These are phyloP conservation scores for Kappamyces sp. DNA, from an alignment of 192 early-diverging fungal genomes.

Conservation along the genomic window DNA sequence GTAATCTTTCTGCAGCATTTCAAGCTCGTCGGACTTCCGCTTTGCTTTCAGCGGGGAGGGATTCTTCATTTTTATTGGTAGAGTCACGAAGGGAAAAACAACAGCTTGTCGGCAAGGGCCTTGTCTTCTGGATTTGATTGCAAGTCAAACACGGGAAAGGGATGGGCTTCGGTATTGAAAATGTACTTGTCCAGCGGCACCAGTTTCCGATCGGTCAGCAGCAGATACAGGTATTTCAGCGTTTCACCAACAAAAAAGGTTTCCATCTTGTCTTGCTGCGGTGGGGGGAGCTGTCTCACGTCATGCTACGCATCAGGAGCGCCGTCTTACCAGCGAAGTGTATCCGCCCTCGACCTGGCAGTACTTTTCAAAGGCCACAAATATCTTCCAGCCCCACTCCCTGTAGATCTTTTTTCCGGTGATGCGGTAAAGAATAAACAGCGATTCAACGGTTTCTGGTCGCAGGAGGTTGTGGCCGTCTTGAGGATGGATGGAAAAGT, in stretches of 20 bases:
- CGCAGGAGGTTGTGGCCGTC: slow-evolving; percentile 78
- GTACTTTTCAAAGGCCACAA: slow-evolving; percentile 75
- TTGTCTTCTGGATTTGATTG: slow-evolving; percentile 16
- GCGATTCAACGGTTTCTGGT: slow-evolving; percentile 83
- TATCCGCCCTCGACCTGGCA: slow-evolving; percentile 62
- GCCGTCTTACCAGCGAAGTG: slow-evolving; percentile 38
- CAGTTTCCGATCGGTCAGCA: slow-evolving; percentile 64
- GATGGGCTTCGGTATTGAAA: slow-evolving; percentile 94
- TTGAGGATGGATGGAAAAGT: slow-evolving; percentile 57
- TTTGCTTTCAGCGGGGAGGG: no score
- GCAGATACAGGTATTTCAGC: slow-evolving; percentile 86
- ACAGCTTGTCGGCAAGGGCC: background rate
- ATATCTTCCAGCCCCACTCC: slow-evolving; percentile 78
- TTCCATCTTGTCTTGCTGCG: slow-evolving; percentile 68
- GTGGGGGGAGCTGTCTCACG: slow-evolving; percentile 41
- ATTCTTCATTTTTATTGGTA: no score
- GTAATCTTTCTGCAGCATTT: no score
- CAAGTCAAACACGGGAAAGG: slow-evolving; percentile 58
- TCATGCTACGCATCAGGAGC: slow-evolving; percentile 38
- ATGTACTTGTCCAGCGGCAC: slow-evolving; percentile 78
- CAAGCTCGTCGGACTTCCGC: no score
- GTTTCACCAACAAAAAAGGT: slow-evolving; percentile 84
- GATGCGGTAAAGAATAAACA: slow-evolving; percentile 79
- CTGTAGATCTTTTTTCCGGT: slow-evolving; percentile 77
- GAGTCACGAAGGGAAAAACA: background rate